Evolutionary conservation across 148 eudicot genomes (phyloP).

Genomic region (Agrostemma githago): DNA sequence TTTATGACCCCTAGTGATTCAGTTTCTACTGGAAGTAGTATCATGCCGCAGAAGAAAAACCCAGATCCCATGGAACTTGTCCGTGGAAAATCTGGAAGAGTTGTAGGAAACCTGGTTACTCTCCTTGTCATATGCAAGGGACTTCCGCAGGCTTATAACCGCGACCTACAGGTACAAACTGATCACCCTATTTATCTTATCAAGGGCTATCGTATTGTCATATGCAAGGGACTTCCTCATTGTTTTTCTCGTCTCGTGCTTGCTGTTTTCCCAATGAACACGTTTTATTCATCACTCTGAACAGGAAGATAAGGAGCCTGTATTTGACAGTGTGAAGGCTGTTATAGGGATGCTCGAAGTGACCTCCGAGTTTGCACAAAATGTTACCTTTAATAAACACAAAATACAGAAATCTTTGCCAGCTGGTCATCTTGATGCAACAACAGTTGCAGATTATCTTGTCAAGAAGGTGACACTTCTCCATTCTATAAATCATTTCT

Average conservation of each 20-base stretch:
- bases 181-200: neutral
- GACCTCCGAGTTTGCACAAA: constrained; percentile 86
- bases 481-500: neutral
- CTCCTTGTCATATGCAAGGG: constrained; percentile 98
- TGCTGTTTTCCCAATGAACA: neutral
- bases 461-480: constrained; percentile 70
- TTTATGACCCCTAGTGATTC: constrained; percentile 85
- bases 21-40: constrained; percentile 99
- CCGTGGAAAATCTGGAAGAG: constrained; percentile 94
- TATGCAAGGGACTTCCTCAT: no score
- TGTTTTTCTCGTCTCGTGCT: neutral
- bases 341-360: constrained; percentile 92
- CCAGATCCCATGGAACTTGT: constrained; percentile 99
- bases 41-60: constrained; percentile 99
- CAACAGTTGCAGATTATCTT: constrained; percentile 97
- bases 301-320: constrained; percentile 98
- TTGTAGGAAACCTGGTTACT: constrained; percentile 77
- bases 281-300: neutral
- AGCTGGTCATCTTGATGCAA: constrained; percentile 99
- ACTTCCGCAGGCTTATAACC: constrained; percentile 95
- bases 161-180: constrained; percentile 77
- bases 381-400: constrained; percentile 67
- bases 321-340: constrained; percentile 84
- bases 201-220: neutral
- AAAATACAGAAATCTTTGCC: constrained; percentile 75